phyloP scores from a whole-genome alignment of 2,329 filamentous ascomycete genomes.

The Eutypa lata region DNA sequence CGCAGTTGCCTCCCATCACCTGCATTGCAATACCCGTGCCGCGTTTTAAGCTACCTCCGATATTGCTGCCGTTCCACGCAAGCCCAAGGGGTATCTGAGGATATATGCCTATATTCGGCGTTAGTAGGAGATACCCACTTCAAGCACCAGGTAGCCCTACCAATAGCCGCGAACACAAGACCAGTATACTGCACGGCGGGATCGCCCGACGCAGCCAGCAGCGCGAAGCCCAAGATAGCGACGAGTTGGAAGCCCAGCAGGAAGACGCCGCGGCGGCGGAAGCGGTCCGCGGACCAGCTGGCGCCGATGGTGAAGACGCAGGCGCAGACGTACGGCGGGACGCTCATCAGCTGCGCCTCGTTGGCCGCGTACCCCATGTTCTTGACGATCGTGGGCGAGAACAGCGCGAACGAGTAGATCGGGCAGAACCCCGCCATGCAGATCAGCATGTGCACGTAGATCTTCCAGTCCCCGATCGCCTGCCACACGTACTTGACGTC shows the following conservation, averaged over 20 bases:
- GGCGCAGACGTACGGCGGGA: not conserved
- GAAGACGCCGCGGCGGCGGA: constrained; percentile 30
- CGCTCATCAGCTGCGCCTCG: not conserved
- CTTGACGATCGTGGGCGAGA: not conserved
- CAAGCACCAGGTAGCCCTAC: no score
- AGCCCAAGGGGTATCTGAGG: constrained; percentile 54
- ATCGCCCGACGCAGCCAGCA: constrained; percentile 33
- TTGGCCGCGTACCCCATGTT: not conserved
- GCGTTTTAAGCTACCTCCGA: constrained; percentile 52
- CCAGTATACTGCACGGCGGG: constrained; percentile 45
- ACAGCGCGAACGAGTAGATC: not conserved
- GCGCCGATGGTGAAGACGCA: constrained; percentile 32
- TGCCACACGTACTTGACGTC: constrained; percentile 51
- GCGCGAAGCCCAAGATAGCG: constrained; percentile 42
- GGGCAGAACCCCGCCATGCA: constrained; percentile 41
- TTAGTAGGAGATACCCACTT: not conserved
- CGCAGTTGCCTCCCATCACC: constrained; percentile 57
- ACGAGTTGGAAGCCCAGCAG: constrained; percentile 44
- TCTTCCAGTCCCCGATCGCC: constrained; percentile 31
- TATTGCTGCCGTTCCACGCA: constrained; percentile 59
- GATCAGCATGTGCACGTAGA: not conserved
- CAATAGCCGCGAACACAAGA: constrained; percentile 42
- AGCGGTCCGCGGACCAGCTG: constrained; percentile 35
- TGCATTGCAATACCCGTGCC: constrained; percentile 56
- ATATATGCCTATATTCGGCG: constrained; percentile 37